Percentiles rank a stretch among this genome's conserved stretches.
phyloP scores from a whole-genome alignment of 2,329 filamentous ascomycete species.

The Amesomyces nigricolor region DNA sequence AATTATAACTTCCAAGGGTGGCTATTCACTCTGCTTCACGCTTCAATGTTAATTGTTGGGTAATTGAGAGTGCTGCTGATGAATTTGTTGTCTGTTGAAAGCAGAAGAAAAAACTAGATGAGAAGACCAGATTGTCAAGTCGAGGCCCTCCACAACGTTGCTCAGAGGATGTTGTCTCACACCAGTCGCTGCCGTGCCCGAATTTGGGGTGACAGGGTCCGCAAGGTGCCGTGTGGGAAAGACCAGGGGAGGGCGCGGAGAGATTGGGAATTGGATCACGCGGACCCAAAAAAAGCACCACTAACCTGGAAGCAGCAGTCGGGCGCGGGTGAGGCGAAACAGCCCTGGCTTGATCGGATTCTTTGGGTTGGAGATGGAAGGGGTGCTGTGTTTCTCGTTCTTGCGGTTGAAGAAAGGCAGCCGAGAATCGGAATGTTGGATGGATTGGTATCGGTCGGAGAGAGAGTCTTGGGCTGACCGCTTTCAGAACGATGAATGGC shows the following conservation, averaged over 20 bases:
- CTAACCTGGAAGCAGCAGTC: slow-evolving; percentile 16
- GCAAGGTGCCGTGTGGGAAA: slow-evolving; percentile 7
- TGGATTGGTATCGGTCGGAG: too few relatives aligned
- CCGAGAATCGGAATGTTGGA: background rate
- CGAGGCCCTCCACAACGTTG: slow-evolving; percentile 6
- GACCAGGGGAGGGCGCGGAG: slow-evolving; percentile 9
- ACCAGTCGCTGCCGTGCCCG: slow-evolving; percentile 3
- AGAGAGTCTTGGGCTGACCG: too few relatives aligned
- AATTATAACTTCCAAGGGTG: background rate
- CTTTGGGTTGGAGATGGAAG: background rate
- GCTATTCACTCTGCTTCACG: background rate
- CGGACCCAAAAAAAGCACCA: slow-evolving; percentile 20
- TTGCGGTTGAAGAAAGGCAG: too few relatives aligned
- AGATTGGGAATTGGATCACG: slow-evolving; percentile 22
- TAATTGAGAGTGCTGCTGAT: background rate
- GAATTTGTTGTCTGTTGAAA: background rate
- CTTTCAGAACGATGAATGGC: too few relatives aligned
- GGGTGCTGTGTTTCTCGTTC: background rate
- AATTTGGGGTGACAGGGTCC: slow-evolving; percentile 7
- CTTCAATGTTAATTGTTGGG: background rate
- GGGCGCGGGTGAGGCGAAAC: background rate
- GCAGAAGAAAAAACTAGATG: background rate
- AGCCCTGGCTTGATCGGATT: background rate
- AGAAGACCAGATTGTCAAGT: background rate
- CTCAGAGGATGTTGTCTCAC: slow-evolving; percentile 12